phyloP scores from a whole-genome alignment of 208 protist genomes.

The Entamoeba invadens region DNA sequence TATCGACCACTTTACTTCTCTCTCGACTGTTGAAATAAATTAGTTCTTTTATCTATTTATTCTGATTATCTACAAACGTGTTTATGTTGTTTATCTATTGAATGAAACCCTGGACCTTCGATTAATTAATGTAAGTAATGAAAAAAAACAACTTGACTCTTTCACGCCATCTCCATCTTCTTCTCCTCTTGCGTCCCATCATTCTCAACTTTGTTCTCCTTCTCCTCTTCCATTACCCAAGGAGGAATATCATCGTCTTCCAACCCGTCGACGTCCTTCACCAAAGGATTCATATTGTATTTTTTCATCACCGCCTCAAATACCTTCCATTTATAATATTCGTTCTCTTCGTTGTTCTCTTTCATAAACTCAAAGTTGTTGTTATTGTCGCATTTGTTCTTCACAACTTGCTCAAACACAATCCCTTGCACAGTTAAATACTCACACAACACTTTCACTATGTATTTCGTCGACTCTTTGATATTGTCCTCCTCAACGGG shows the following conservation, averaged over 20 bases:
- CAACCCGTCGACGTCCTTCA: not conserved
- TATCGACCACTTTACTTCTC: too few relatives aligned
- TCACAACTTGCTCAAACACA: not conserved
- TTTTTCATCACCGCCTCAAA: not conserved
- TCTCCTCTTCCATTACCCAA: not conserved
- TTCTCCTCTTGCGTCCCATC: not conserved
- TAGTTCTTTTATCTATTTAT: too few relatives aligned
- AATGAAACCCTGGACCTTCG: too few relatives aligned
- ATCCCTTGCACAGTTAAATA: not conserved
- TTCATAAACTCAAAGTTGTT: not conserved
- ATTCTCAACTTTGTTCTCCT: not conserved
- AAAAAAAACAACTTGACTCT: too few relatives aligned
- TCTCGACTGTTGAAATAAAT: too few relatives aligned
- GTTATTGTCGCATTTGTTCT: not conserved
- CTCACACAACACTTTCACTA: not conserved
- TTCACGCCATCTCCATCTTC: too few relatives aligned
- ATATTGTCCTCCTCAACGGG: not conserved
- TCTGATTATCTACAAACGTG: too few relatives aligned
- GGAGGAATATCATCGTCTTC: not conserved
- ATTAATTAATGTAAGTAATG: too few relatives aligned
- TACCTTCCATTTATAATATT: not conserved
- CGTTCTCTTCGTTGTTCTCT: not conserved
- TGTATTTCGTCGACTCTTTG: not conserved
- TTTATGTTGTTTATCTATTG: too few relatives aligned
- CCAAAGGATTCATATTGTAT: not conserved